These are phyloP conservation scores for Termitomyces sp. DNA, from an alignment of 768 basidiomycete species.

Conservation along the genomic window DNA sequence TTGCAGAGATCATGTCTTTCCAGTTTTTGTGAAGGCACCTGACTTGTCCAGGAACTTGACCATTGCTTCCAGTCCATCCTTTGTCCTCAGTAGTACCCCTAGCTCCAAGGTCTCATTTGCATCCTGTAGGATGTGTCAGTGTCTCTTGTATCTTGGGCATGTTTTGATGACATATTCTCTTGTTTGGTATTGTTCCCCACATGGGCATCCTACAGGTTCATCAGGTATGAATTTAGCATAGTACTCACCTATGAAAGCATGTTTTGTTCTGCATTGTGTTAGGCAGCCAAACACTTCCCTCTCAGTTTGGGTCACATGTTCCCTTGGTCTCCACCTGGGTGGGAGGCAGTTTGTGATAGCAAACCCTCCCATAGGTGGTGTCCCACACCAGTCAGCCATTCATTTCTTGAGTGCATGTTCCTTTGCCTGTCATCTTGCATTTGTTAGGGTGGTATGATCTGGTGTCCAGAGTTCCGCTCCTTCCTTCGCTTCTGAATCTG, in stretches of 20 bases:
- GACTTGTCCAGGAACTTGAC: constrained; percentile 14
- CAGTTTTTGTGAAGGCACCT: constrained; percentile 17
- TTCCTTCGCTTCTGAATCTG: too few relatives aligned
- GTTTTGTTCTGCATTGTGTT: constrained; percentile 20
- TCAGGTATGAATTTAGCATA: neutral
- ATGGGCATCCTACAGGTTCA: neutral
- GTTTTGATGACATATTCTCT: neutral
- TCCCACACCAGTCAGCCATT: too few relatives aligned
- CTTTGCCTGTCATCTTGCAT: too few relatives aligned
- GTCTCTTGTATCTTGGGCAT: neutral
- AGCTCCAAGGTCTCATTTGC: neutral
- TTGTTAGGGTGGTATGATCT: neutral
- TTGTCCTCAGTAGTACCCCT: too few relatives aligned
- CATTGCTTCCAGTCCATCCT: constrained; percentile 13
- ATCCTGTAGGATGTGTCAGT: neutral
- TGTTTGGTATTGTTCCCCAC: neutral
- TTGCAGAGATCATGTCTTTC: neutral
- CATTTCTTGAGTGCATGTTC: too few relatives aligned
- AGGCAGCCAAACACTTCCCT: constrained; percentile 18
- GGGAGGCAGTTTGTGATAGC: neutral
- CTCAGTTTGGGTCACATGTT: neutral
- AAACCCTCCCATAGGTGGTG: neutral
- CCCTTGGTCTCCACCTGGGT: neutral
- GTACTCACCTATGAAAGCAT: neutral
- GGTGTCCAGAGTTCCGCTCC: neutral